Evolutionary conservation across 2,329 filamentous ascomycete species (phyloP), one percentile per base, ranked within the genome.

Genomic region (Didymella exigua): DNA sequence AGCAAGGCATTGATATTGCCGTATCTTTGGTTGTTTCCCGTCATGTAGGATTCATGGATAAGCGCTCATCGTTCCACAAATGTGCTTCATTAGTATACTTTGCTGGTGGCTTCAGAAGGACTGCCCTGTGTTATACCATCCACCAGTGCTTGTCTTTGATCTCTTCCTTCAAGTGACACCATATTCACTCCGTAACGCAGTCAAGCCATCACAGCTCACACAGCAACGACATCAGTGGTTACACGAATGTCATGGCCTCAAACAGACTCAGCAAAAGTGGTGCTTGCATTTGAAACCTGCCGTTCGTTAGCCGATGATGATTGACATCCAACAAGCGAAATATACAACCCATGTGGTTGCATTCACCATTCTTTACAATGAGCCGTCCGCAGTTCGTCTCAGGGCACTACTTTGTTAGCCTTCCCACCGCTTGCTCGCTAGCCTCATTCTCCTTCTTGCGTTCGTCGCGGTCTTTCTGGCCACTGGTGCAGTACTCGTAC

Each of bases 211-310:
- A n/a, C n/a, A n/a, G n/a, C n/a, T n/a, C n/a, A n/a, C n/a, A n/a
- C n/a, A n/a, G n/a, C n/a, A n/a, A n/a, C n/a, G n/a, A 7, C 33
- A 16, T 38, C 19, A 38, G 8, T 38, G 36, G 6, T 23, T 21
- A 10, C 36, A 38, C 2, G 21, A 5, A 38, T 13, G 33, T 18
- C 36, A 23, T 9, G 8, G 8, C 19, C 23, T 38, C 23, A 73
- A 51, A 31, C 73, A 78, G 21, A 67, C 44, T 74, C 75, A 79
- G 61, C 77, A 79, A 53, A 79, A 79, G 45, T 78, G 67, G 44
- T 71, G 64, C 4, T 61, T 52, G 54, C 77, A 79, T 9, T 26
- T 26, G 24, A 26, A 5, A 9, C 24, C 24, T 26, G 24, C 24
- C 5, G 5, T 26, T 26, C 9, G 24, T 26, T 26, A 26, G 24